Conservation (phyloP, 2,329 filamentous ascomycete genomes). For the Pseudocercospora cruenta region DNA sequence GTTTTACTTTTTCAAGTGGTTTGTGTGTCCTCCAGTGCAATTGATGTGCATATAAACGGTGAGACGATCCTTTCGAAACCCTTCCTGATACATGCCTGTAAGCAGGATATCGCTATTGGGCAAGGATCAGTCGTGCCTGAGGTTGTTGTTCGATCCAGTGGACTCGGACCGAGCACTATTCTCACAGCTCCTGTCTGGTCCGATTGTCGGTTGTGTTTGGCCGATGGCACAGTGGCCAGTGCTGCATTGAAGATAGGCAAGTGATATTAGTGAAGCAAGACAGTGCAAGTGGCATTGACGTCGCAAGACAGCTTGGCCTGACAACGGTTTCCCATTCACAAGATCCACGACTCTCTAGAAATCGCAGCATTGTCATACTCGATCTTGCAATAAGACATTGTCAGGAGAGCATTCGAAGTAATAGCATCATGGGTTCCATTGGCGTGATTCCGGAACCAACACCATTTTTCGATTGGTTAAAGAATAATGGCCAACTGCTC, state of each 20-base stretch:
- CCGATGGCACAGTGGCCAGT: not conserved
- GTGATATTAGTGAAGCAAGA: not conserved
- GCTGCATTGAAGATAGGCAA: not conserved
- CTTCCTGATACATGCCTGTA: not conserved
- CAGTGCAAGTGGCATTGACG: not conserved
- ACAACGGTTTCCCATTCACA: not conserved
- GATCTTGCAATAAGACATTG: no score
- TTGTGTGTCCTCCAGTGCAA: no score
- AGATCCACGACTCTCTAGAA: not conserved
- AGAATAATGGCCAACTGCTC: slow-evolving; percentile 85
- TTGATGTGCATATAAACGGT: not conserved
- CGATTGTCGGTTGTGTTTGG: not conserved
- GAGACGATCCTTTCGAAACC: not conserved
- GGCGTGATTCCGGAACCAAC: slow-evolving; percentile 16
- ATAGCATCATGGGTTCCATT: slow-evolving; percentile 10
- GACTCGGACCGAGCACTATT: not conserved
- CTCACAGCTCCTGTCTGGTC: not conserved
- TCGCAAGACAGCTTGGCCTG: not conserved
- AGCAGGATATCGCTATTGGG: not conserved
- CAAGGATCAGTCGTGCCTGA: not conserved
- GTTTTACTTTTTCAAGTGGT: no score
- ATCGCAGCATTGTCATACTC: not conserved
- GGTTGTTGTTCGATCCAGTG: not conserved
- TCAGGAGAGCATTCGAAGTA: no score
- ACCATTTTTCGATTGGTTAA: slow-evolving; percentile 58